Percentiles rank a stretch among this genome's conserved stretches.
These are phyloP conservation scores for Pseudogymnoascus sp. DNA, from an alignment of 2,329 filamentous ascomycete species.

Conservation along the genomic window DNA sequence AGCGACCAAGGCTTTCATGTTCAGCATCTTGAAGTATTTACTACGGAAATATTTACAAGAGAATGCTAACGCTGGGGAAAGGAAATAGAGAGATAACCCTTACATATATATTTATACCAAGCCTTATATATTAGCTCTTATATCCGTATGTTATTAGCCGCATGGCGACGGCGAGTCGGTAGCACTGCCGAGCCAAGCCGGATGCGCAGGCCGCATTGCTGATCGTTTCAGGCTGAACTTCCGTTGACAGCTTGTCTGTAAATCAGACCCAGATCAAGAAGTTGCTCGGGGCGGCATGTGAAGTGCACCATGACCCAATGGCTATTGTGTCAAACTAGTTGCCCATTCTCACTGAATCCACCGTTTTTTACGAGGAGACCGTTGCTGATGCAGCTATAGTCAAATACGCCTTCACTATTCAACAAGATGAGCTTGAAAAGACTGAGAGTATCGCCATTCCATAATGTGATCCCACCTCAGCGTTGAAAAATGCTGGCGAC, in stretches of 20 bases:
- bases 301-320: not conserved
- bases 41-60: not conserved
- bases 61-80: not conserved
- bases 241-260: not conserved
- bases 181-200: not conserved
- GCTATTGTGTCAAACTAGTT: not conserved
- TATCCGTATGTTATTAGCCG: not conserved
- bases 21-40: not conserved
- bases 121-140: not conserved
- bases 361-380: not conserved
- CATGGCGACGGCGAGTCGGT: not conserved
- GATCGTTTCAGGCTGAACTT: not conserved
- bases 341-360: not conserved
- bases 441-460: not conserved
- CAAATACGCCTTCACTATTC: not conserved
- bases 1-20: not conserved
- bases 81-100: not conserved
- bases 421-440: not conserved
- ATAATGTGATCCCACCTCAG: not conserved
- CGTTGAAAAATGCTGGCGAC: not conserved
- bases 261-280: not conserved
- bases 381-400: not conserved
- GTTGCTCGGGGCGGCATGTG: not conserved
- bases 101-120: not conserved
- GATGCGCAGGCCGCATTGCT: not conserved